Evolutionary conservation across 331 rosid genomes (phyloP).

Genomic region (Prunus yedoensis): DNA sequence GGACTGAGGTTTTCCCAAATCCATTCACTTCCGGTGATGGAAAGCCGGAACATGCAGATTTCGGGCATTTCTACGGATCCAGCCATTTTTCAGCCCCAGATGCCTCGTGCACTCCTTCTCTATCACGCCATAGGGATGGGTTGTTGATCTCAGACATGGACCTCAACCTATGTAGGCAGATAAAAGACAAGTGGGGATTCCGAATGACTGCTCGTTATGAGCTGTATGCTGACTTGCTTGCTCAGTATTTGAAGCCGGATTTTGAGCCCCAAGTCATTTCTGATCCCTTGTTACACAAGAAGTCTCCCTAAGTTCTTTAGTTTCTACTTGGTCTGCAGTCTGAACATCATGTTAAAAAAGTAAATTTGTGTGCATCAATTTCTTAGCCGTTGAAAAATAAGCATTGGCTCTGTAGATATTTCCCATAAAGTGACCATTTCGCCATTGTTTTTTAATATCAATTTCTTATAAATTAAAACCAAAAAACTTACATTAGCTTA

Average conservation of each 20-base stretch:
- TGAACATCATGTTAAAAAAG: background rate
- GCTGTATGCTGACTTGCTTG: conserved; percentile 57
- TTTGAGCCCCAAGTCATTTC: conserved; percentile 79
- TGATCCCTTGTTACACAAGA: conserved; percentile 68
- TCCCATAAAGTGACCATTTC: background rate
- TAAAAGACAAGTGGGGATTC: conserved; percentile 90
- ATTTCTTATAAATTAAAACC: no score
- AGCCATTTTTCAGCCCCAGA: conserved; percentile 86
- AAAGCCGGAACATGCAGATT: conserved; percentile 73
- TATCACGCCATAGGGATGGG: conserved; percentile 72
- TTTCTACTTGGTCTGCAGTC: background rate
- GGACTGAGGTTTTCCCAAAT: conserved; percentile 83
- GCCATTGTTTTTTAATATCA: no score
- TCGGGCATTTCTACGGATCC: conserved; percentile 93
- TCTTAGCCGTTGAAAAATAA: background rate
- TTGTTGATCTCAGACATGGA: conserved; percentile 80
- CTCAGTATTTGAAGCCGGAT: conserved; percentile 63
- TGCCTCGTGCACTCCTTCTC: conserved; percentile 89
- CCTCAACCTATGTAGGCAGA: conserved; percentile 90
- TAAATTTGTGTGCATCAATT: background rate
- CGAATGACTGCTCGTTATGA: conserved; percentile 90
- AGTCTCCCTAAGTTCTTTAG: conserved; percentile 24
- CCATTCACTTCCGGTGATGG: conserved; percentile 92
- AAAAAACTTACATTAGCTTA: no score
- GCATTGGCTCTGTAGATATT: background rate